A percentile compares a stretch with the other conserved stretches of the same genome.
phyloP scores from a whole-genome alignment of 31 red algal species.

The Porphyra umbilicalis region DNA sequence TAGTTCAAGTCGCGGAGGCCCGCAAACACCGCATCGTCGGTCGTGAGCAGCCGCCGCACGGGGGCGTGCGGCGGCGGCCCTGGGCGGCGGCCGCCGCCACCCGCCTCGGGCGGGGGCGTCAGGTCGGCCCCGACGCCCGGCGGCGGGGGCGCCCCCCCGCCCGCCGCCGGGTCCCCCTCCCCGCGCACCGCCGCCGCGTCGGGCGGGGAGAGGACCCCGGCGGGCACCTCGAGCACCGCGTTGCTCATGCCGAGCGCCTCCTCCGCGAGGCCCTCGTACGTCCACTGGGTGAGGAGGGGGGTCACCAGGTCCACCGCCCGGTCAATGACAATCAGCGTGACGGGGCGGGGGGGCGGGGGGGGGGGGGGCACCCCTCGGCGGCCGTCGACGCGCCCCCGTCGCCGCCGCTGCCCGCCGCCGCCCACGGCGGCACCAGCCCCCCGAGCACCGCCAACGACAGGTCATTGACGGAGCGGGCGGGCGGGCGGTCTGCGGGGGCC shows the following conservation, averaged over 20 bases:
- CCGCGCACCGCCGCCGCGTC: conserved; percentile 38
- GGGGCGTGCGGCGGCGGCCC: neutral
- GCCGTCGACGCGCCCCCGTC: neutral
- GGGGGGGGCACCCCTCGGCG: neutral
- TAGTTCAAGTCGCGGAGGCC: conserved; percentile 69
- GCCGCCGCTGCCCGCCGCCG: neutral
- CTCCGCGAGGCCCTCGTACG: conserved; percentile 81
- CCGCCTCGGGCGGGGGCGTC: neutral
- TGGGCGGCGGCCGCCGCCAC: neutral
- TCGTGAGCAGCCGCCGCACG: conserved; percentile 1
- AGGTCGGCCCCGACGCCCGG: conserved; percentile 25
- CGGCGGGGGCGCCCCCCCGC: conserved; percentile 25
- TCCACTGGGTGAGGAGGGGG: conserved; percentile 87
- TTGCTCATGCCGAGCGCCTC: conserved; percentile 73
- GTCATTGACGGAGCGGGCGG: neutral
- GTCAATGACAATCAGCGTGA: conserved; percentile 71
- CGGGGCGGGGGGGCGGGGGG: conserved; percentile 15
- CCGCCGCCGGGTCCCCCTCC: neutral
- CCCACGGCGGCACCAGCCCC: conserved; percentile 4
- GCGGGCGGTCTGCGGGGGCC: neutral
- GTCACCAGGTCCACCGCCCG: conserved; percentile 78
- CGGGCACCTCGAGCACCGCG: conserved; percentile 51
- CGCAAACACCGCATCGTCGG: conserved; percentile 33
- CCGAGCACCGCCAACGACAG: conserved; percentile 1
- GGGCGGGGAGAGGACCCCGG: conserved; percentile 26